Percentiles rank a stretch among this genome's conserved stretches.
Evolutionary conservation across 345 rosid species (phyloP).

Genomic region (Noccaea bulbosa): DNA sequence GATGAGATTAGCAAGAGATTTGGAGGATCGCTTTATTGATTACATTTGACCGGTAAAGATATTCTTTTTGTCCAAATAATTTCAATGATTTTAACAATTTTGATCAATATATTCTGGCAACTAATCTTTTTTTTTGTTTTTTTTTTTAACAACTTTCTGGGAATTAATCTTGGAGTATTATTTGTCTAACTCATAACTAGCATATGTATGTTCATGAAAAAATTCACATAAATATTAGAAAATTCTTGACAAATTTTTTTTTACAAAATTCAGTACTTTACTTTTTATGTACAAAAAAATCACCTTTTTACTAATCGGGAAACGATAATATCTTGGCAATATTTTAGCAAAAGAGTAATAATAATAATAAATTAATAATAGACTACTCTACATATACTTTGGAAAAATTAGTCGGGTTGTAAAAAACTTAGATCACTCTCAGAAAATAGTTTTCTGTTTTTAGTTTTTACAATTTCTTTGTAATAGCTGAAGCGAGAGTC

Average conservation of each 20-base stretch:
- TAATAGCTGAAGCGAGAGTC: background rate
- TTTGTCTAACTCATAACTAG: background rate
- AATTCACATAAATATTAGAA: no score
- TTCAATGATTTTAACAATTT: slow-evolving; percentile 11
- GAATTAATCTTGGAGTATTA: background rate
- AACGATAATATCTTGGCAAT: background rate
- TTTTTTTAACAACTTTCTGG: no score
- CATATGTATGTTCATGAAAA: background rate
- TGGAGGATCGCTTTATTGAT: slow-evolving; percentile 42
- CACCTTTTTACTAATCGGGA: background rate
- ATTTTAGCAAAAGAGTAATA: no score
- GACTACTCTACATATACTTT: no score
- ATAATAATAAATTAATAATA: no score
- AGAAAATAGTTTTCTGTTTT: background rate
- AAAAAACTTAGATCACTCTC: no score
- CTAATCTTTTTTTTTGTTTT: no score
- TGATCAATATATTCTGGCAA: background rate
- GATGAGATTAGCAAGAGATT: slow-evolving; percentile 39
- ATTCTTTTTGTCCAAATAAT: slow-evolving; percentile 35
- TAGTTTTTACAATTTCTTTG: background rate
- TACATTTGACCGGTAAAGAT: slow-evolving; percentile 41
- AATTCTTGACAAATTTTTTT: no score
- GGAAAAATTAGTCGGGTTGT: no score
- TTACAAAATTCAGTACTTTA: background rate
- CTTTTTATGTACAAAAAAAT: background rate